Evolutionary conservation across 23 red algal genomes (phyloP), one percentile per base, ranked within the genome.

Genomic region (Porphyridium purpureum): DNA sequence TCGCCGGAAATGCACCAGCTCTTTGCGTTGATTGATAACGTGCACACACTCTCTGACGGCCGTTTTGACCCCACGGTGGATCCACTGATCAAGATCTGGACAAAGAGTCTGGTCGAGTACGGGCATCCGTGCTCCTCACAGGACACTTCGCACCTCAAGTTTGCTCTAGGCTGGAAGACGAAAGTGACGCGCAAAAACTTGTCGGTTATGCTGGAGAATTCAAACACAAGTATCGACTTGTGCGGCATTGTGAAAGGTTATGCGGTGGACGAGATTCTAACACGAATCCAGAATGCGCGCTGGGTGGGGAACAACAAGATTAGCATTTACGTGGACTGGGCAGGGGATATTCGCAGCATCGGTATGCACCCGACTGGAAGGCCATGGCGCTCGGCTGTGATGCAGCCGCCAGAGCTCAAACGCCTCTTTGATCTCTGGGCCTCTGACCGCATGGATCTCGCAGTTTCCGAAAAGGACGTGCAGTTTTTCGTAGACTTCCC

Each of bases 1-100:
- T 80, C 74, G 2, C 7, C 42, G 4, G 24, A 22, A 31, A 31
- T 80, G 1, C 17, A 34, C 44, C 31, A 22, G n/a, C 60, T 80
- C 7, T 67, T 80, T 42, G 25, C 29, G n/a, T 33, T 57, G 14
- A 41, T 67, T 29, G 74, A 66, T 35, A 22, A 47, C 11, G 48
- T 68, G 1, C 29, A 57, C 23, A 33, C 40, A 22, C 51, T 66
- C 27, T 58, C 74, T 1, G 30, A 67, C 35, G 49, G 50, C 27
- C 74, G 74, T 27, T 80, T 80, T 59, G 74, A 80, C 42, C 74
- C 74, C 25, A 80, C 74, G 50, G 54, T 62, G 29, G 60, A 30
- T 22, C 59, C 56, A 7, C 40, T 80, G 25, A 47, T 49, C 23
- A 38, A 35, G 33, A 34, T 44, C 24, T 80, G 52, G 53, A 52